Conservation (phyloP, 768 basidiomycete genomes). For the Russula virescens region DNA sequence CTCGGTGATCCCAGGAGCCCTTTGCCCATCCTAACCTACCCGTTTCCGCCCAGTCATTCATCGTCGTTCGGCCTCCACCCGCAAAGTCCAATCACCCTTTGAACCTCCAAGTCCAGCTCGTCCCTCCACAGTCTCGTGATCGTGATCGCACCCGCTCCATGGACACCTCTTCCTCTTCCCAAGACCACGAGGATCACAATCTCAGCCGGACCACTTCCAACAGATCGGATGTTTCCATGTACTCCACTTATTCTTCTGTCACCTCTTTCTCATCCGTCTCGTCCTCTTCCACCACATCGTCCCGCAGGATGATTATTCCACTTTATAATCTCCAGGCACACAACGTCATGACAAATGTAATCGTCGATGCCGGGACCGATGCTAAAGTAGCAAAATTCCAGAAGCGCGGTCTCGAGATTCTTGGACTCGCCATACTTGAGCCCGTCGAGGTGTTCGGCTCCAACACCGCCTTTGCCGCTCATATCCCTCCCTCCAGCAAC, state of each 20-base stretch:
- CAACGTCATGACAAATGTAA: constrained; percentile 79
- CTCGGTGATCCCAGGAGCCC: constrained; percentile 12
- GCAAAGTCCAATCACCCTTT: constrained; percentile 80
- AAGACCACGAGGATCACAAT: constrained; percentile 25
- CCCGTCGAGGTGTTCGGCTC: constrained; percentile 67
- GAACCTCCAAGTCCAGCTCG: constrained; percentile 88
- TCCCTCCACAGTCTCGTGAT: constrained; percentile 56
- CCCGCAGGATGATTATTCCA: constrained; percentile 74
- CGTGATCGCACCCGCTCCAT: constrained; percentile 37
- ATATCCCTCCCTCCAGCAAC: constrained; percentile 22
- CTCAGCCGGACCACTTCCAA: constrained; percentile 42
- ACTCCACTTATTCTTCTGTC: constrained; percentile 46
- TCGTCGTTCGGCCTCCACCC: constrained; percentile 87
- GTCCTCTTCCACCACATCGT: constrained; percentile 38
- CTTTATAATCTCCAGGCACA: constrained; percentile 86
- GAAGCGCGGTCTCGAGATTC: constrained; percentile 67
- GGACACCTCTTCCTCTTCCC: constrained; percentile 35
- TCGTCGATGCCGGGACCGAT: constrained; percentile 67
- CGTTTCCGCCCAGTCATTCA: constrained; percentile 59
- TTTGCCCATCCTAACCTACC: not conserved
- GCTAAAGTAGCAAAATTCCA: constrained; percentile 74
- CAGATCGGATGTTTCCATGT: constrained; percentile 45
- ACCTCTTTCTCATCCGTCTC: constrained; percentile 34
- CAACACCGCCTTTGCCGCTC: constrained; percentile 19
- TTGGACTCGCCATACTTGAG: constrained; percentile 73